Evolutionary conservation across 129 eudicot genomes (phyloP).

Genomic region (Oenanthe sinensis): DNA sequence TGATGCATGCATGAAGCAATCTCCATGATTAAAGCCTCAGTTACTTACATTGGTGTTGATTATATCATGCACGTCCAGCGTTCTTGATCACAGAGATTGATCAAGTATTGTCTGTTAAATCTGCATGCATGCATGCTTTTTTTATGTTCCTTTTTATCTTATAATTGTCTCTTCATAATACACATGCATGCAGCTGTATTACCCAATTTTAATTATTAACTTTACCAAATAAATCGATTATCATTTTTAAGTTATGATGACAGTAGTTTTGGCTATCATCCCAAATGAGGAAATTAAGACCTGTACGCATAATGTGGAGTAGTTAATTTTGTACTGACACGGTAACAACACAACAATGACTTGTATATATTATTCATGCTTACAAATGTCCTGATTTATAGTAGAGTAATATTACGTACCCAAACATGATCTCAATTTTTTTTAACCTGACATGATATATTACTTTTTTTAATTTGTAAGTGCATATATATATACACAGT

Average conservation of each 20-base stretch:
- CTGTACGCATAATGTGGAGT: background rate
- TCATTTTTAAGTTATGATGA: background rate
- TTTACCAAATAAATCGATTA: constrained; percentile 2
- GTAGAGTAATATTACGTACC: no score
- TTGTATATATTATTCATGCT: no score
- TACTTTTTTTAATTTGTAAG: no score
- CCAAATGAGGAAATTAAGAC: background rate
- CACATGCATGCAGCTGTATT: background rate
- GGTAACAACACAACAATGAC: no score
- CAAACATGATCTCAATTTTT: no score
- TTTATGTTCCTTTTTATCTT: background rate
- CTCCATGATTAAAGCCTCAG: background rate
- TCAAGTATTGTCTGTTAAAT: background rate
- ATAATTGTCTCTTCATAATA: constrained; percentile 1
- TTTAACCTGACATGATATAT: no score
- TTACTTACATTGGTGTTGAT: background rate
- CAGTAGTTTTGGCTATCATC: background rate
- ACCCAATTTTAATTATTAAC: background rate
- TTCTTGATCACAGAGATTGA: background rate
- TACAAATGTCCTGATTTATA: no score
- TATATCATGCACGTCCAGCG: background rate
- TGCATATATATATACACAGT: no score
- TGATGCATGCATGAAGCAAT: background rate
- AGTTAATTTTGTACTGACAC: no score
- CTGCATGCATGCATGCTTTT: constrained; percentile 7